Base-by-base conservation (phyloP, 352 stramenopile genomes). In the Albugo laibachii region DNA sequence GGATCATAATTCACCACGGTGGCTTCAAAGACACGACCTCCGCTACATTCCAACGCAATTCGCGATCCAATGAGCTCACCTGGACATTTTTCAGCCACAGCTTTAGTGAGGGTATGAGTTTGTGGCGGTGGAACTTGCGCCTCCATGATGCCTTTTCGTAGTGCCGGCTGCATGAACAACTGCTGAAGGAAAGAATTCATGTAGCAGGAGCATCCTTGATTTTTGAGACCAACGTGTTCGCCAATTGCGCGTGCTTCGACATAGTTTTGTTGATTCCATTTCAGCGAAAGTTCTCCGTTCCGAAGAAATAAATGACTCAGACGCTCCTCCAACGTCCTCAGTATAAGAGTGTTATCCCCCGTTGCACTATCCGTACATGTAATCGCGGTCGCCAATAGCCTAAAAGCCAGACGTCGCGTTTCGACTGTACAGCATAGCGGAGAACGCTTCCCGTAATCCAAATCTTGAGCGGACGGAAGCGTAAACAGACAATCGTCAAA, bases 171-270 rank as follows among this genome's bases (percentile, higher is more conserved):
- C 72, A 93, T 92, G 50, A 93, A 99, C 11, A 99, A 59, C 54
- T 98, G 93, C 61, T 99, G 96, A 14, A 99, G 65, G 14, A 99
- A 86, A 0, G 92, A 98, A 58, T 99, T 99, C 88, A 99, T 98
- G 73, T 99, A 99, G 71, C 96, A 99, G 10, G 95, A 99, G 59
- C 92, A 98, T 42, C 95, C 96, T 57, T 98, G 93, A 57, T 99
- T 99, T 61, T 97, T 96, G 0, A 99, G 63, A 2, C 95, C 96
- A 13, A 94, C 85, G 41, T 89, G 67, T 41, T 92, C 79, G 10
- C 71, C 79, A 36, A 68, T 87, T 11, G 72, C 74, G 21, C 79
- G 66, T 8, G 76, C 83, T 55, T 88, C 75, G 18, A 88, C 65
- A 48, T 82, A 81, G 36, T 64, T 82, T 47, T 92, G 76, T 62